Conservation (phyloP, 345 rosid species). For the Linum lewisii region DNA sequence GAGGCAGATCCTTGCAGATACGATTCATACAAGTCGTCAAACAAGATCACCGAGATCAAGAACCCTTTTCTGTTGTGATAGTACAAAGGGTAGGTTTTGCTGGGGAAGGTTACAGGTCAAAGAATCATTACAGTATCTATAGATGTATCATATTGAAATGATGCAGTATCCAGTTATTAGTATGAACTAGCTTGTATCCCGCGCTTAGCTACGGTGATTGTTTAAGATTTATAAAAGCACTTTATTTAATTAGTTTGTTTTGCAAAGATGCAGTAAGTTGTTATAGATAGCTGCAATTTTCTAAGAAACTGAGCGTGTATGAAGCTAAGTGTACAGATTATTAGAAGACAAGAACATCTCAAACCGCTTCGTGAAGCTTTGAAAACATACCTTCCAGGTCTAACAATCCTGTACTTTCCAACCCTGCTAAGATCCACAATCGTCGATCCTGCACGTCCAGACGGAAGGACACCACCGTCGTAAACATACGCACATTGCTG, state of each 20-base stretch:
- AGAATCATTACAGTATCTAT: constrained; percentile 2
- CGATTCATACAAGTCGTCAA: constrained; percentile 34
- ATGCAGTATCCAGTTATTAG: too few relatives aligned
- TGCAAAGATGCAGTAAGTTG: too few relatives aligned
- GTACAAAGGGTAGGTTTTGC: constrained; percentile 11
- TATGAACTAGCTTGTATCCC: too few relatives aligned
- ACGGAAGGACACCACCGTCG: constrained; percentile 71
- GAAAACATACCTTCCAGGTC: constrained; percentile 60
- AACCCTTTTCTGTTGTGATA: constrained; percentile 24
- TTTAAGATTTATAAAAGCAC: too few relatives aligned
- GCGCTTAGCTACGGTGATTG: too few relatives aligned
- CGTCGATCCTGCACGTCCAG: constrained; percentile 89
- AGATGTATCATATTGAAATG: constrained; percentile 12
- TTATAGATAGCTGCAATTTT: too few relatives aligned
- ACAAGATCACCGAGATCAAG: constrained; percentile 33
- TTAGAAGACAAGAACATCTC: too few relatives aligned
- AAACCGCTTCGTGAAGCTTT: too few relatives aligned
- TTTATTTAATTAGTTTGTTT: too few relatives aligned
- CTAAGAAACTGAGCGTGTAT: too few relatives aligned
- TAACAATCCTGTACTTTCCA: constrained; percentile 66
- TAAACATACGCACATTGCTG: constrained; percentile 72
- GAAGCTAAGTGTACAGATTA: too few relatives aligned
- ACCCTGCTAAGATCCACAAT: constrained; percentile 58
- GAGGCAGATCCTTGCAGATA: constrained; percentile 59
- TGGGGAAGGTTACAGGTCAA: constrained; percentile 4